Conservation (phyloP, 768 basidiomycete species). For the Candolleomyces aberdarensis region DNA sequence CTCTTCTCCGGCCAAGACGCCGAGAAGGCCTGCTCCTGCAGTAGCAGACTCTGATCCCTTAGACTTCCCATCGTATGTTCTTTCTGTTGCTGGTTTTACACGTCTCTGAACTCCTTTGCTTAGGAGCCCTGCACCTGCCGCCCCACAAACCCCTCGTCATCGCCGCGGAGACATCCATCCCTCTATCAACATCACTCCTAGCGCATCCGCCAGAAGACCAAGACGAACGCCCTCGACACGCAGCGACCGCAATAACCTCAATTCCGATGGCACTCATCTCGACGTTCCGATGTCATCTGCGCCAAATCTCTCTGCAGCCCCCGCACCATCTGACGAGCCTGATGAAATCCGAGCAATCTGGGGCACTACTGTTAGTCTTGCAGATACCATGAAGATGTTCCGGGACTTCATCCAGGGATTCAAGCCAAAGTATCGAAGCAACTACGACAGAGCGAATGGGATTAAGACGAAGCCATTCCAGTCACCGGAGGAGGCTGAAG, state of each 20-base stretch:
- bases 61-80: slow-evolving; percentile 63
- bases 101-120: not conserved
- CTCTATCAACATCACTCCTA: slow-evolving; percentile 58
- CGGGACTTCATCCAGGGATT: slow-evolving; percentile 87
- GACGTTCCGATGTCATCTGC: slow-evolving; percentile 57
- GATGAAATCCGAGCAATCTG: slow-evolving; percentile 92
- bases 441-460: slow-evolving; percentile 65
- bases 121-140: slow-evolving; percentile 48
- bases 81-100: not conserved
- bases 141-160: slow-evolving; percentile 61
- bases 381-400: slow-evolving; percentile 89
- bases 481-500: slow-evolving; percentile 65
- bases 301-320: slow-evolving; percentile 56
- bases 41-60: slow-evolving; percentile 62
- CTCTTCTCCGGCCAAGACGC: slow-evolving; percentile 55
- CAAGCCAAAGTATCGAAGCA: slow-evolving; percentile 84
- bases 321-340: slow-evolving; percentile 63
- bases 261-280: slow-evolving; percentile 58
- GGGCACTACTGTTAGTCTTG: slow-evolving; percentile 94
- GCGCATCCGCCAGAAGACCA: slow-evolving; percentile 37
- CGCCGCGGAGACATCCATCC: slow-evolving; percentile 92
- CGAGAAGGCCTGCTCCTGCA: slow-evolving; percentile 34
- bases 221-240: slow-evolving; percentile 29
- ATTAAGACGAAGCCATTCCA: slow-evolving; percentile 46
- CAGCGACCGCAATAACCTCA: slow-evolving; percentile 38